phyloP scores from a whole-genome alignment of 371 early-diverging fungal species.

The Mucor indicus region DNA sequence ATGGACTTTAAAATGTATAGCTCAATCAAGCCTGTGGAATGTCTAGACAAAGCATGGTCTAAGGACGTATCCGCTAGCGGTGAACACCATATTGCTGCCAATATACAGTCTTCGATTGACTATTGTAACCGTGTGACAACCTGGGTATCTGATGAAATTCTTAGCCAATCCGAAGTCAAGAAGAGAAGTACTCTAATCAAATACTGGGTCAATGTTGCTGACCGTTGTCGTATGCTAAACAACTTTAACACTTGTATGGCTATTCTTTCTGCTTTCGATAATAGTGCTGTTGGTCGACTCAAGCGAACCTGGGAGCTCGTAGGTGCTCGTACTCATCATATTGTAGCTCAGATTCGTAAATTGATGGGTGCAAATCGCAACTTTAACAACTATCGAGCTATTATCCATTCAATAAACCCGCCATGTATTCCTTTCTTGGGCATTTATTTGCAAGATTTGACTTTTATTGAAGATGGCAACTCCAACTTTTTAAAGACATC shows the following conservation, averaged over 20 bases:
- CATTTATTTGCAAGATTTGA: slow-evolving; percentile 88
- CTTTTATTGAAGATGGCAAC: slow-evolving; percentile 94
- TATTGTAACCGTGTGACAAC: slow-evolving; percentile 71
- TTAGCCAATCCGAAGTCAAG: slow-evolving; percentile 76
- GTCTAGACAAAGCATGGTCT: slow-evolving; percentile 89
- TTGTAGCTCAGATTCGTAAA: slow-evolving; percentile 47
- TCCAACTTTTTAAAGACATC: slow-evolving; percentile 54
- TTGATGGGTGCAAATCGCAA: slow-evolving; percentile 83
- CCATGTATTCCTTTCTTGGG: slow-evolving; percentile 94
- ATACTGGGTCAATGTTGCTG: slow-evolving; percentile 84
- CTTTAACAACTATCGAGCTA: slow-evolving; percentile 83
- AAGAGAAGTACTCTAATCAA: slow-evolving; percentile 73
- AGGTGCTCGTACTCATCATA: slow-evolving; percentile 43
- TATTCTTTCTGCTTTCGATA: slow-evolving; percentile 85
- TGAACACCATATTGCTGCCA: slow-evolving; percentile 43
- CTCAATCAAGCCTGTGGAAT: slow-evolving; percentile 81
- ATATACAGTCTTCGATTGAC: slow-evolving; percentile 74
- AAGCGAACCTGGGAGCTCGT: slow-evolving; percentile 79
- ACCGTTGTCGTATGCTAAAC: slow-evolving; percentile 66
- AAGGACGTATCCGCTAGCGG: slow-evolving; percentile 49
- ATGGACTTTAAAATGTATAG: slow-evolving; percentile 81
- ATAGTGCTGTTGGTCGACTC: slow-evolving; percentile 87
- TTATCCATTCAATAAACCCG: slow-evolving; percentile 83
- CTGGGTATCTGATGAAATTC: slow-evolving; percentile 86
- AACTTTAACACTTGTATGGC: slow-evolving; percentile 93